Evolutionary conservation across 768 basidiomycete genomes (phyloP).

Genomic region (Mycena olivaceomarginata): DNA sequence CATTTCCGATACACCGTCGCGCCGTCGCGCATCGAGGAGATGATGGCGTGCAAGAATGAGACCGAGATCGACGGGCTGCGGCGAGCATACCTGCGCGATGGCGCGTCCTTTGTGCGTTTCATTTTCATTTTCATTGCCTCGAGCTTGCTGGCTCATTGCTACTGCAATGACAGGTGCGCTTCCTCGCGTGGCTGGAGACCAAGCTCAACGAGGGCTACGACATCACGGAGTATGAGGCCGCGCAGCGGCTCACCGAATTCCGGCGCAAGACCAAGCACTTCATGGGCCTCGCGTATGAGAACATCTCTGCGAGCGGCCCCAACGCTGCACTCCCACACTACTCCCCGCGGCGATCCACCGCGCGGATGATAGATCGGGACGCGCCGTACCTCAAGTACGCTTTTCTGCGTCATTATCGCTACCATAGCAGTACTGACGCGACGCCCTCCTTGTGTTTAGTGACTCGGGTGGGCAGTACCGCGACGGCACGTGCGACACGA

Average conservation of each 20-base stretch:
- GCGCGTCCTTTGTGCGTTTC: constrained; percentile 84
- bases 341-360: constrained; percentile 80
- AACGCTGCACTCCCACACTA: constrained; percentile 98
- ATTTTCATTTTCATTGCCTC: constrained; percentile 26
- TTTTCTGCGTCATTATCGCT: constrained; percentile 42
- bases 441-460: constrained; percentile 60
- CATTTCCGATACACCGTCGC: constrained; percentile 86
- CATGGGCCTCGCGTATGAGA: constrained; percentile 92
- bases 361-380: constrained; percentile 84
- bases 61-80: constrained; percentile 89
- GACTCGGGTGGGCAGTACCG: constrained; percentile 94
- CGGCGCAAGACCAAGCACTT: constrained; percentile 83
- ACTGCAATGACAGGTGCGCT: constrained; percentile 70
- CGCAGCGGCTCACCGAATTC: constrained; percentile 87
- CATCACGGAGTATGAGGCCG: constrained; percentile 95
- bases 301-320: constrained; percentile 91
- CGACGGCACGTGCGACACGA: constrained; percentile 94
- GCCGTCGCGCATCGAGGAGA: constrained; percentile 81
- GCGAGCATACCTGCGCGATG: constrained; percentile 93
- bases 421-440: constrained; percentile 29
- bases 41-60: constrained; percentile 93
- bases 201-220: constrained; percentile 86
- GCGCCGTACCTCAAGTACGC: constrained; percentile 93
- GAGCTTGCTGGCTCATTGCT: constrained; percentile 26
- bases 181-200: constrained; percentile 94